These are phyloP conservation scores for Pseudonitzschia delicatissima DNA, from an alignment of 108 stramenopile genomes.

Conservation along the genomic window DNA sequence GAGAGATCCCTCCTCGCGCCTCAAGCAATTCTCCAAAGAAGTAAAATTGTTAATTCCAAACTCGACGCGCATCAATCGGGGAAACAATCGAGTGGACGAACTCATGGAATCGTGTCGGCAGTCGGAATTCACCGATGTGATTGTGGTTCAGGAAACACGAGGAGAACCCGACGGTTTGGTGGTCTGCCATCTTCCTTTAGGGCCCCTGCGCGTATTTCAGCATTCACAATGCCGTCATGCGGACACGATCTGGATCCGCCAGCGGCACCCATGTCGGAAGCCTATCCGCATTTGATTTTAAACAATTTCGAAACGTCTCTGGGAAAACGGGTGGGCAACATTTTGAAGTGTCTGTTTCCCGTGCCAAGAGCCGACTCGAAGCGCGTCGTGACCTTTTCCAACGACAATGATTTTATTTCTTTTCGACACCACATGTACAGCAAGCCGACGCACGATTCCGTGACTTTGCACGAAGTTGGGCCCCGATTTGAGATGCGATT, in stretches of 20 bases:
- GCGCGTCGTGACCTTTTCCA: constrained; percentile 93
- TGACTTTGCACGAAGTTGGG: constrained; percentile 93
- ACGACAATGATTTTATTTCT: constrained; percentile 93
- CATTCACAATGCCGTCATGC: constrained; percentile 83
- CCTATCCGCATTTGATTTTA: constrained; percentile 92
- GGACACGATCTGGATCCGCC: constrained; percentile 95
- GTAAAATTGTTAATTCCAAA: constrained; percentile 94
- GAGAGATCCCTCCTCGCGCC: constrained; percentile 88
- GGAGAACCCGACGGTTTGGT: constrained; percentile 98
- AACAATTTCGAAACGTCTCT: constrained; percentile 83
- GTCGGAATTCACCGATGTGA: constrained; percentile 95
- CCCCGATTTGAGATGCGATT: constrained; percentile 98
- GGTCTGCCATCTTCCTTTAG: constrained; percentile 96
- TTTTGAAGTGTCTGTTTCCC: constrained; percentile 95
- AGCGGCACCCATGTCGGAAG: constrained; percentile 95
- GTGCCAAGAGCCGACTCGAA: constrained; percentile 87
- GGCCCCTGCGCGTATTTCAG: constrained; percentile 98
- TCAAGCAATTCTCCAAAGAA: constrained; percentile 99
- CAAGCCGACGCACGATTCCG: constrained; percentile 77
- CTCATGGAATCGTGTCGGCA: constrained; percentile 88
- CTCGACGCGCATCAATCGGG: constrained; percentile 93
- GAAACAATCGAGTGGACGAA: constrained; percentile 90
- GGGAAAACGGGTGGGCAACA: constrained; percentile 89
- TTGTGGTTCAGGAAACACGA: constrained; percentile 96
- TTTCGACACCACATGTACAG: constrained; percentile 98